Evolutionary conservation across 306 rosid genomes (phyloP).

Genomic region (Cicer cuneatum): DNA sequence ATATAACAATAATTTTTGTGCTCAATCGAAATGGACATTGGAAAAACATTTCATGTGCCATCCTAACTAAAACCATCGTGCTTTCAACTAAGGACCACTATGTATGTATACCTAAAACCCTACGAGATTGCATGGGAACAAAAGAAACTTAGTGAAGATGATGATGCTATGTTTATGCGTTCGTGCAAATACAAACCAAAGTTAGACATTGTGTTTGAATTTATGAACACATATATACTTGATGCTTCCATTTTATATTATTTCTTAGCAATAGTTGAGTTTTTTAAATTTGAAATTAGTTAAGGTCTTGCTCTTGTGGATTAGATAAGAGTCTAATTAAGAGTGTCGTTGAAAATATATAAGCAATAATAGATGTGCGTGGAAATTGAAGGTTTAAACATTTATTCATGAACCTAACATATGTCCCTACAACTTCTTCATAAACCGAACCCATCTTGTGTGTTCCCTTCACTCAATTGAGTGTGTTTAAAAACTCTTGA

Average conservation of each 20-base stretch:
- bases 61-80: constrained; percentile 20
- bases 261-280: neutral
- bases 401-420: constrained; percentile 40
- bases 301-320: constrained; percentile 3
- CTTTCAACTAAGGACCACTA: neutral
- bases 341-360: neutral
- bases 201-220: constrained; percentile 30
- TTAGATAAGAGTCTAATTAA: neutral
- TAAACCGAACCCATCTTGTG: constrained; percentile 36
- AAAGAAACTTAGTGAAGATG: constrained; percentile 21
- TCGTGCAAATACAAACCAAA: constrained; percentile 21
- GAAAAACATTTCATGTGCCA: constrained; percentile 40
- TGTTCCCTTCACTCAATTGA: constrained; percentile 9
- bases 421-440: constrained; percentile 36
- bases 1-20: neutral
- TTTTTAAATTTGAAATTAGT: constrained; percentile 16
- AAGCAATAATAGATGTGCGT: neutral
- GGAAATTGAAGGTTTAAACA: neutral
- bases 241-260: constrained; percentile 4
- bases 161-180: constrained; percentile 32
- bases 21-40: constrained; percentile 6
- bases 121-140: constrained; percentile 23
- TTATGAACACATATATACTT: constrained; percentile 6
- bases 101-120: constrained; percentile 17
- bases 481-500: too few species aligned